Conservation (phyloP, 1,284 basidiomycete genomes). For the Sporisorium scitamineum region DNA sequence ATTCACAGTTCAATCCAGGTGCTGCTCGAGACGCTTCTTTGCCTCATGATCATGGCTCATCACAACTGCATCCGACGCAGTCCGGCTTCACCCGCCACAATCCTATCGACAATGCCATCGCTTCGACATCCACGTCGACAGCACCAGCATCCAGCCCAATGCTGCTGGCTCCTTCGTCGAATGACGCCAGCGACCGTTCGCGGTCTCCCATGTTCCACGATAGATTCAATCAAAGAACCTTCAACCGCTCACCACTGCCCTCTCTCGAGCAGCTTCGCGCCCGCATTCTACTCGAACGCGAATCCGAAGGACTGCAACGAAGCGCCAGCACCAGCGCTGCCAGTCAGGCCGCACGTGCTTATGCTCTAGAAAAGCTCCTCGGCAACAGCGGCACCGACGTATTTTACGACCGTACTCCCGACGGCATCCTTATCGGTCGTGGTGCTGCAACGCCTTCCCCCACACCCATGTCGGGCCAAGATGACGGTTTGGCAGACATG, state of each 20-base stretch:
- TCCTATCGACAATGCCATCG: background rate
- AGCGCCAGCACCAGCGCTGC: constrained; percentile 63
- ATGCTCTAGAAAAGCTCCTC: constrained; percentile 66
- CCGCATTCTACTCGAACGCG: constrained; percentile 62
- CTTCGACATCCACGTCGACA: constrained; percentile 8
- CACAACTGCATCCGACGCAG: constrained; percentile 2
- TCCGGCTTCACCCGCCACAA: background rate
- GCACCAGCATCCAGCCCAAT: background rate
- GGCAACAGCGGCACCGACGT: constrained; percentile 56
- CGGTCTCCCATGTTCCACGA: constrained; percentile 39
- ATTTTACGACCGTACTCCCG: constrained; percentile 48
- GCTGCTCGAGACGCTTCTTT: background rate
- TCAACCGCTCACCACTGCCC: constrained; percentile 56
- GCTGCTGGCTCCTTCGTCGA: constrained; percentile 9
- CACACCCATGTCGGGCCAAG: constrained; percentile 11
- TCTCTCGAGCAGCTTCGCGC: constrained; percentile 66
- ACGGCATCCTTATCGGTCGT: constrained; percentile 39
- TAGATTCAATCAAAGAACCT: constrained; percentile 24
- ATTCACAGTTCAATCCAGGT: background rate
- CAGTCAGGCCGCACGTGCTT: constrained; percentile 64
- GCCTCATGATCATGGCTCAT: constrained; percentile 5
- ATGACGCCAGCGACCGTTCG: constrained; percentile 19
- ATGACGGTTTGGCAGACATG: constrained; percentile 28
- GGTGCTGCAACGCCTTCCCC: constrained; percentile 41
- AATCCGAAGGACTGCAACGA: constrained; percentile 51